A percentile compares a stretch with the other conserved stretches of the same genome.
phyloP scores from a whole-genome alignment of 192 early-diverging fungal genomes.

The Backusella australiensis region DNA sequence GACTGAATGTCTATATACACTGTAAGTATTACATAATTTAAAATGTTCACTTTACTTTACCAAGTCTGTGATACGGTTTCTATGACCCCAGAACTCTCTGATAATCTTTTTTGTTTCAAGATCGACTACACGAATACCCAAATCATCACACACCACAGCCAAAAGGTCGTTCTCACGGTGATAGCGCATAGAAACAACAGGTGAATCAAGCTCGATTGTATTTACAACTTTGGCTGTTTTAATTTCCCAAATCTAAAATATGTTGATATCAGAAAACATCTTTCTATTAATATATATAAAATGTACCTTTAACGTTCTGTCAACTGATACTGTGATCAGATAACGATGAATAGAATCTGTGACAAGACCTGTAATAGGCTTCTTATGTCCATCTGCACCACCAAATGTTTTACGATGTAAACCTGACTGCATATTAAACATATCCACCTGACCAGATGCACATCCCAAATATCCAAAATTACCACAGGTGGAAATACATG shows the following conservation, averaged over 20 bases:
- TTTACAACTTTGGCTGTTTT: constrained; percentile 58
- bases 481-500: constrained; percentile 84
- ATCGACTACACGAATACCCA: constrained; percentile 87
- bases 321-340: constrained; percentile 78
- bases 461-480: constrained; percentile 92
- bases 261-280: not conserved
- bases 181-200: constrained; percentile 59
- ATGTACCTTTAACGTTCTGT: constrained; percentile 73
- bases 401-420: constrained; percentile 67
- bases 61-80: constrained; percentile 84
- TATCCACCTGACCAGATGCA: constrained; percentile 72
- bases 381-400: constrained; percentile 62
- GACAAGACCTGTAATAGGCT: constrained; percentile 77
- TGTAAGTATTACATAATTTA: constrained; percentile 1
- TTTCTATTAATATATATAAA: not conserved
- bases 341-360: constrained; percentile 70
- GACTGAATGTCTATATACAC: constrained; percentile 71
- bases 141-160: constrained; percentile 84
- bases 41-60: constrained; percentile 36
- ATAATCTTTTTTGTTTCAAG: constrained; percentile 77
- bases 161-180: constrained; percentile 76
- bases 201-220: constrained; percentile 63
- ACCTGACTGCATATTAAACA: constrained; percentile 97
- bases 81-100: constrained; percentile 87
- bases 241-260: constrained; percentile 78